phyloP scores from a whole-genome alignment of 768 basidiomycete species.

The Collybia sordida region DNA sequence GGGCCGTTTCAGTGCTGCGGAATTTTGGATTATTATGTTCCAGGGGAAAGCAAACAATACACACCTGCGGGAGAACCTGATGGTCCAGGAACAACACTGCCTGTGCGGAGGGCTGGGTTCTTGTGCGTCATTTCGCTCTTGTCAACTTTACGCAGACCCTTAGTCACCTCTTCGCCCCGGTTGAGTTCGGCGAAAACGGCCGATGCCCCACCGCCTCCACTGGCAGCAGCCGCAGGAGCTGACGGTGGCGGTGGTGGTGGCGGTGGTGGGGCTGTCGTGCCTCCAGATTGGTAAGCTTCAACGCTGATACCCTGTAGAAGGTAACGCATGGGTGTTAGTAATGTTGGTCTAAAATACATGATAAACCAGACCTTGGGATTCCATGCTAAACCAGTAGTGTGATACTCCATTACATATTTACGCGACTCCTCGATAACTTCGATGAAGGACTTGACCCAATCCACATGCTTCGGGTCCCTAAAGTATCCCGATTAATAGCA shows the following conservation, averaged over 20 bases:
- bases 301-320: slow-evolving; percentile 52
- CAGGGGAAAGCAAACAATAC: slow-evolving; percentile 5
- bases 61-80: slow-evolving; percentile 29
- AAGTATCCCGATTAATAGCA: slow-evolving; percentile 7
- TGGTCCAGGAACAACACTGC: slow-evolving; percentile 44
- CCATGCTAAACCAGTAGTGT: slow-evolving; percentile 88
- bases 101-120: slow-evolving; percentile 84
- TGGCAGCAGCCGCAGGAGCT: slow-evolving; percentile 35
- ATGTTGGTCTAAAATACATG: background rate
- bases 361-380: slow-evolving; percentile 64
- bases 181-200: slow-evolving; percentile 93
- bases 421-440: slow-evolving; percentile 74
- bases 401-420: slow-evolving; percentile 81
- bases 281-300: slow-evolving; percentile 47
- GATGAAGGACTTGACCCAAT: slow-evolving; percentile 81
- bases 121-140: slow-evolving; percentile 99
- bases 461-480: slow-evolving; percentile 84
- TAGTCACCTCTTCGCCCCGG: slow-evolving; percentile 86
- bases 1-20: slow-evolving; percentile 57
- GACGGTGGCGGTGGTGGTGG: slow-evolving; percentile 58
- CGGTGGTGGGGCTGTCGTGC: slow-evolving; percentile 47
- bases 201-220: slow-evolving; percentile 53
- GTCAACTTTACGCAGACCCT: slow-evolving; percentile 89
- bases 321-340: slow-evolving; percentile 4
- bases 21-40: background rate